Evolutionary conservation across 2,329 filamentous ascomycete species (phyloP), one percentile per base, ranked within the genome.

Genomic region (Fusarium metavorans): DNA sequence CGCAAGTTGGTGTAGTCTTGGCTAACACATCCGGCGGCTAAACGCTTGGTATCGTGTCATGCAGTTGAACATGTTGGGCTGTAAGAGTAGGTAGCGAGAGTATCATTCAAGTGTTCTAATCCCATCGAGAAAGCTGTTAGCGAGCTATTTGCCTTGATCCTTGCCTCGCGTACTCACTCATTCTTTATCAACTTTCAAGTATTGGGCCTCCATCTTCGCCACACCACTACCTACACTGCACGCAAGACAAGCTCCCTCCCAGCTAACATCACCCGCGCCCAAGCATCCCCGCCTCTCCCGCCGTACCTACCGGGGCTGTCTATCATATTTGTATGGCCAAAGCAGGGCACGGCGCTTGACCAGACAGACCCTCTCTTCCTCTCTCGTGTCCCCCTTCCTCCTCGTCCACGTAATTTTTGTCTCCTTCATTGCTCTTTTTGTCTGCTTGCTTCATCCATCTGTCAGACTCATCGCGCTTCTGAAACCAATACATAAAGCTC

Each of bases 341-440:
- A 45, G 61, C 48, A 43, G 37, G 35, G 59, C 62, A 62, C 64
- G 64, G 72, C 72, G 71, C 68, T 74, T 74, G 64, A 74, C 34
- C 48, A 32, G 45, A 30, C 25, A 66, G 64, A 74, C 60, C 71
- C 56, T 73, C 56, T 73, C 68, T 63, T 56, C 35, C 50, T 63
- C 54, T 64, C 43, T 39, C 16, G 18, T 16, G 43, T 67, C 58
- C 27, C 39, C 61, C 35, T 45, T 45, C 32, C 30, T 45, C 50
- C 45, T 60, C 62, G 13, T 43, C 30, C 54, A 50, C 59, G 30
- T 50, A 34, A 27, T 68, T 35, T 59, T 43, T 39, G 30, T 65
- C 27, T 35, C 37, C 50, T 50, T 66, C 63, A 54, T 67, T 58
- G 30, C n/a, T 60, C 39, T 48, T 57, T 61, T 63, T 56, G 56